Conservation (phyloP, 306 rosid genomes). For the Hippophae rhamnoides region DNA sequence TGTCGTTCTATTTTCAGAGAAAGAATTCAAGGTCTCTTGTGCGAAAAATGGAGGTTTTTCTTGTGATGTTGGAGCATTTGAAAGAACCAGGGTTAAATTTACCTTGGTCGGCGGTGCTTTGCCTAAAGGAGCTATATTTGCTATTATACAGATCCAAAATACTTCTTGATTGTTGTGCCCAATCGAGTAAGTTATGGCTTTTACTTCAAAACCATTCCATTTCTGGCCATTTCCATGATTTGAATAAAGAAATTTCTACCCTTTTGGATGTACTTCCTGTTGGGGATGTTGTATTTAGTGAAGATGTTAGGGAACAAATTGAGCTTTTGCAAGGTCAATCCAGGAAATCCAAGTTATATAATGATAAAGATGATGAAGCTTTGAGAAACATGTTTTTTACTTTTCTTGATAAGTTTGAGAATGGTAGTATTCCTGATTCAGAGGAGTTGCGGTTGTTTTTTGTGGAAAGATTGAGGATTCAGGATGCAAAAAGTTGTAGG, state of each 20-base stretch:
- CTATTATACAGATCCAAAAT: constrained; percentile 72
- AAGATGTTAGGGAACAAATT: constrained; percentile 76
- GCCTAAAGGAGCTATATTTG: constrained; percentile 78
- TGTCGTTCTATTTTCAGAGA: constrained; percentile 50
- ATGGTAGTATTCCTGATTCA: constrained; percentile 46
- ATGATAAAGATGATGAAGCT: constrained; percentile 52
- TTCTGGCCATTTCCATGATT: constrained; percentile 85
- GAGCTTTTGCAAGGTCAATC: constrained; percentile 65
- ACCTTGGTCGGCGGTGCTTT: constrained; percentile 59
- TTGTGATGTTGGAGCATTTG: constrained; percentile 53
- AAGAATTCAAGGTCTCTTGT: constrained; percentile 63
- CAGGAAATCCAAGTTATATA: constrained; percentile 45
- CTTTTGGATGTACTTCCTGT: constrained; percentile 82
- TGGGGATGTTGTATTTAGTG: constrained; percentile 47
- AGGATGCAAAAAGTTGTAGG: constrained; percentile 56
- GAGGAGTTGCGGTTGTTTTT: constrained; percentile 39
- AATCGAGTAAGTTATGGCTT: constrained; percentile 85
- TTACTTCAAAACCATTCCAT: constrained; percentile 81
- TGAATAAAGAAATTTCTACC: constrained; percentile 78
- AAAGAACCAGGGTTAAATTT: constrained; percentile 27
- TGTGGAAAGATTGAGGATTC: constrained; percentile 44
- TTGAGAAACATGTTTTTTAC: constrained; percentile 39
- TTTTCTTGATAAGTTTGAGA: constrained; percentile 60
- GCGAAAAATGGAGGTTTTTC: constrained; percentile 53
- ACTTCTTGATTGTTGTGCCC: constrained; percentile 74